Base-by-base conservation (phyloP, 1,284 basidiomycete genomes). In the Cryptococcus neoformans region DNA sequence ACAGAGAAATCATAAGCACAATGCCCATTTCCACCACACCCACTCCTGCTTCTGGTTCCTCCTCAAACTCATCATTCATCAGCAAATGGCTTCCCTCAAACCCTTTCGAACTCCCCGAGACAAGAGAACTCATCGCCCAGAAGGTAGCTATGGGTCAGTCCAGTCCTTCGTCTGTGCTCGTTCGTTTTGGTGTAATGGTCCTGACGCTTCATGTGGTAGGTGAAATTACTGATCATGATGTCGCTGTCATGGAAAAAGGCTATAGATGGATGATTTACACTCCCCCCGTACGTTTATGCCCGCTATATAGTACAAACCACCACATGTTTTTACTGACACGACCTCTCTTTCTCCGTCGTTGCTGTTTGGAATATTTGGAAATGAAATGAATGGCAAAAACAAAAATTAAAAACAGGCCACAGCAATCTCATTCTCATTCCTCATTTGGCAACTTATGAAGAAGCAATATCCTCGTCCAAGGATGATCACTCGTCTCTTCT, bases 221-320 rank as follows among this genome's bases (percentile, higher is more conserved):
- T 28, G 58, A 62, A n/a, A 62, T 62, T 39, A 58, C 58, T 1
- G 45, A 53, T 34, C 36, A 40, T 34, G 61, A 62, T 60, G 58
- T 62, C 9, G 58, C 55, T 16, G 34, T 62, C 39, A 58, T 62
- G 56, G 58, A 58, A 16, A 54, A 55, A 39, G 61, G 61, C 35
- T 62, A 62, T 47, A 53, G 44, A 35, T 62, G 61, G 61, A 62
- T 62, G 61, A 51, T 53, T 46, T 59, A 57, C 45, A 59, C 61
- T 16, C 55, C 61, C 45, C 55, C 58, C 44, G 61, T 62, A 39
- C 17, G 42, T 37, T n/a, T 16, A 28, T 28, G 28, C 28, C 28
- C 28, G 28, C 28, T 28, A 28, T 28, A 28, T 4, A 28, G 28
- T 28, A 28, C 4, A 28, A 6, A 28, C 44, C 16, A 3, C 34